Percentiles rank a stretch among this genome's conserved stretches.
These are phyloP conservation scores for Albophoma yamanashiensis DNA, from an alignment of 2,329 filamentous ascomycete genomes.

Conservation along the genomic window DNA sequence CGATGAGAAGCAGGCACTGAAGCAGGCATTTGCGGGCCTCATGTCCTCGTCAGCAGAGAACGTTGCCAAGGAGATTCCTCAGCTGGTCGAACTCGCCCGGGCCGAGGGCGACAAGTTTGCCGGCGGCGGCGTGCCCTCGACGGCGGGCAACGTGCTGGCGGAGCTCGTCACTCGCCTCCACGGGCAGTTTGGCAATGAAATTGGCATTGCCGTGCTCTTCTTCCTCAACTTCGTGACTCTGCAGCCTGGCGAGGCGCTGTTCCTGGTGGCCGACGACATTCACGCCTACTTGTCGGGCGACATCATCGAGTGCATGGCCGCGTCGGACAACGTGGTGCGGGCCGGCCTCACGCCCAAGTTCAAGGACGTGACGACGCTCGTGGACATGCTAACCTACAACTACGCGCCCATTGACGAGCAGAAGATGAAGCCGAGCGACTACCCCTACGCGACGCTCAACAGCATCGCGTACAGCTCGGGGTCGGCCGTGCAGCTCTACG, in stretches of 20 bases:
- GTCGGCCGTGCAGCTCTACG: conserved; percentile 67
- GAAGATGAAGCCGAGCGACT: conserved; percentile 80
- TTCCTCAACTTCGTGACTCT: conserved; percentile 94
- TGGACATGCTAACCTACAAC: conserved; percentile 86
- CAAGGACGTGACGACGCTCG: conserved; percentile 86
- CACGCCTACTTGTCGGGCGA: conserved; percentile 91
- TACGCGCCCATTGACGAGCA: conserved; percentile 92
- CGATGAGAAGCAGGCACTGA: conserved; percentile 69
- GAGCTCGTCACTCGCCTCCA: conserved; percentile 70
- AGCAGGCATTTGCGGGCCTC: conserved; percentile 63
- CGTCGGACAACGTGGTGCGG: conserved; percentile 96
- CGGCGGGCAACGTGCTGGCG: conserved; percentile 58
- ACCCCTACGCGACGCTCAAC: conserved; percentile 78
- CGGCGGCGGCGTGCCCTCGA: conserved; percentile 56
- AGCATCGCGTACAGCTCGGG: conserved; percentile 68
- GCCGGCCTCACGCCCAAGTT: conserved; percentile 98
- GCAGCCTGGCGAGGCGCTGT: conserved; percentile 84
- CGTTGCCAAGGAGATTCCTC: conserved; percentile 42
- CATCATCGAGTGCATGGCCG: conserved; percentile 98
- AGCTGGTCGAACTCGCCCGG: conserved; percentile 61
- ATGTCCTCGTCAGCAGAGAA: conserved; percentile 67
- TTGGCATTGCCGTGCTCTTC: conserved; percentile 91
- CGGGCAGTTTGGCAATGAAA: conserved; percentile 75
- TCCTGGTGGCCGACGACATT: conserved; percentile 92
- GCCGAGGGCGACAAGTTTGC: conserved; percentile 64